Evolutionary conservation across 371 early-diverging fungal species (phyloP), one percentile per base, ranked within the genome.

Genomic region (Mucor circinelloides): DNA sequence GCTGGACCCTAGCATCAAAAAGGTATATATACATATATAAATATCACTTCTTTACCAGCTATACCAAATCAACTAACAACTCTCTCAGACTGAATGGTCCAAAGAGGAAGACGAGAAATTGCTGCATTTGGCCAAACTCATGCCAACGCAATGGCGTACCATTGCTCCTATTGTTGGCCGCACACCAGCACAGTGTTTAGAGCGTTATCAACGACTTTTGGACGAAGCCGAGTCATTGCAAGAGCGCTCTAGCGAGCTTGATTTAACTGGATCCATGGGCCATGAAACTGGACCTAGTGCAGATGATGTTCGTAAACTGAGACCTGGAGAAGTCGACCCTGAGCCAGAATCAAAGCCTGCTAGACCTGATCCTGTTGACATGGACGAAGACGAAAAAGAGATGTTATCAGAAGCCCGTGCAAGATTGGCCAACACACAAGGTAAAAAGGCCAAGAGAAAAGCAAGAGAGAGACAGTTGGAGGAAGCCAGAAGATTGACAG

Each of bases 121-220:
- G 23, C 76, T 99, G 44, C 98, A 99, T 81, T 84, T 98, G 60
- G 99, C 98, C 19, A 97, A 98, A 79, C 80, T 98, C 31, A 97
- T 99, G 97, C 98, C 98, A n/a, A 97, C 97, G 1, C 99, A 99
- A 76, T 99, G 99, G 99, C 87, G 98, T 58, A 99, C 99, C 2
- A 97, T 98, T 70, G 97, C 99, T 3, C 97, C 98, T 9, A 95
- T 98, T 58, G 97, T 99, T 30, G 99, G 98, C 4, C 87, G 99
- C 44, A 97, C 99, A n/a, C 92, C 99, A 4, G 91, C 96, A n/a
- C 97, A 98, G 79, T 99, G 99, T 80, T 77, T 99, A 66, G 98
- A 97, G 73, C 83, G 98, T 64, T 99, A 99, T 76, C 97, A 98
- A 72, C 84, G 89, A 71, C 88, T 99, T 56, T 81, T 99, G 67